Percentiles rank a stretch among this genome's conserved stretches.
phyloP scores from a whole-genome alignment of 2,329 filamentous ascomycete genomes.

The Penicillium sp. region DNA sequence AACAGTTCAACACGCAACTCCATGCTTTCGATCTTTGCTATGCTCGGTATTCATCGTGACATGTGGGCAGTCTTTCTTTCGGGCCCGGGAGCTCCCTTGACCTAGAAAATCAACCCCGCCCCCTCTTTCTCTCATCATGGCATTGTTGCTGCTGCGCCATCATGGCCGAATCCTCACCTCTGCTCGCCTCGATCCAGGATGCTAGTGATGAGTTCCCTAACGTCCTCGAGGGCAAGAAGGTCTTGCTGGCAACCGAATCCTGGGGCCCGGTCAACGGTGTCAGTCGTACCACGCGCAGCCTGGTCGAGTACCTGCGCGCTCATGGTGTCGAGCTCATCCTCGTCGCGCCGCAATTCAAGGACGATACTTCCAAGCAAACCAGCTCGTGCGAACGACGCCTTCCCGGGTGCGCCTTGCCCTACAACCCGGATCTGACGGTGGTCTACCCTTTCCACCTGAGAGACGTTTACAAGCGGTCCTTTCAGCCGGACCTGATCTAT shows the following conservation, averaged over 20 bases:
- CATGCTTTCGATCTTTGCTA: too few species aligned
- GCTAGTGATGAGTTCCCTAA: conserved; percentile 38
- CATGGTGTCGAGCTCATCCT: conserved; percentile 64
- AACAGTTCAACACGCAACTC: too few species aligned
- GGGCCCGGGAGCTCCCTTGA: too few species aligned
- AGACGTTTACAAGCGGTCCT: conserved; percentile 59
- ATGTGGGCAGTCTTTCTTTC: too few species aligned
- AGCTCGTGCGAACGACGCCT: conserved; percentile 56
- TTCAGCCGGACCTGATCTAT: conserved; percentile 67
- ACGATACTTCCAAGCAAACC: conserved; percentile 42
- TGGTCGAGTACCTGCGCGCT: conserved; percentile 64
- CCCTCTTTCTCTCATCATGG: conserved; percentile 4
- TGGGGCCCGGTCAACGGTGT: conserved; percentile 73
- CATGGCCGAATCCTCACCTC: conserved; percentile 16
- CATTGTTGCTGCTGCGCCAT: background rate
- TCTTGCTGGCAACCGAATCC: conserved; percentile 68
- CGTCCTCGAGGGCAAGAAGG: conserved; percentile 57
- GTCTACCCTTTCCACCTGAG: conserved; percentile 67
- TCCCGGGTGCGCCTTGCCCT: conserved; percentile 64
- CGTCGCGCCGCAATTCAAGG: conserved; percentile 59
- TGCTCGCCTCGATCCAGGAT: conserved; percentile 10
- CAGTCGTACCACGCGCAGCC: conserved; percentile 65
- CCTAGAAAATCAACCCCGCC: background rate
- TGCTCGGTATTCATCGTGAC: too few species aligned
- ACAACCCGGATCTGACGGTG: conserved; percentile 68